Evolutionary conservation across 805 yeast species (phyloP).

Genomic region (Lipomyces orientalis): DNA sequence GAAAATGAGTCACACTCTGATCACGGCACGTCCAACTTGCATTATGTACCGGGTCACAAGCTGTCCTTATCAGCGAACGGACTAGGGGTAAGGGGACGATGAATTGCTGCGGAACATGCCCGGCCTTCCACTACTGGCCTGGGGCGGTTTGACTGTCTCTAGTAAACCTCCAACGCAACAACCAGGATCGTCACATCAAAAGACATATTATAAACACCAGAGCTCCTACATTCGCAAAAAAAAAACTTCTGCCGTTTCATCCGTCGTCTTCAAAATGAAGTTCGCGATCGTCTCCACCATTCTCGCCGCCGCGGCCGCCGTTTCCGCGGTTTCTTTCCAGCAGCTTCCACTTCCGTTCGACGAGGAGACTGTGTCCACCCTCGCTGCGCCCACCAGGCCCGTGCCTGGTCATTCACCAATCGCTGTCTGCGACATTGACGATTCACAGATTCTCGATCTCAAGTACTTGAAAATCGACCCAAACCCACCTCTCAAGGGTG

Average conservation of each 20-base stretch:
- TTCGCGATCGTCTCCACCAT: conserved; percentile 11
- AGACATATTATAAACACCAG: background rate
- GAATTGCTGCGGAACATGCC: background rate
- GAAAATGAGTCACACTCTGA: background rate
- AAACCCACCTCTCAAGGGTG: conserved; percentile 89
- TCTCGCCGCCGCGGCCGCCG: conserved; percentile 13
- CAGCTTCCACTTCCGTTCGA: conserved; percentile 33
- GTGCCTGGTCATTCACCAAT: conserved; percentile 93
- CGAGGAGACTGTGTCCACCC: background rate
- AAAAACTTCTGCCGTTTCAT: background rate
- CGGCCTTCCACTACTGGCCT: background rate
- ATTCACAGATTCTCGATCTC: conserved; percentile 68
- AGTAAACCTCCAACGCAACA: background rate
- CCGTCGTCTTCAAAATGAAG: conserved; percentile 12
- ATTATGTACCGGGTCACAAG: too few relatives aligned
- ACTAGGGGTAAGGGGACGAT: background rate
- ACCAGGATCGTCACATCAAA: background rate
- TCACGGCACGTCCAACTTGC: background rate
- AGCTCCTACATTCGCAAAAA: background rate
- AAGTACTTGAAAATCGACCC: conserved; percentile 69
- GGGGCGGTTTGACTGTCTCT: background rate
- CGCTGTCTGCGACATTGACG: conserved; percentile 69
- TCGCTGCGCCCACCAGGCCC: conserved; percentile 49
- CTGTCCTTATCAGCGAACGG: background rate
- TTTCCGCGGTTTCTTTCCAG: conserved; percentile 16